Percentiles rank a stretch among this genome's conserved stretches.
These are phyloP conservation scores for Paradendryphiella salina DNA, from an alignment of 2,329 filamentous ascomycete species.

Conservation along the genomic window DNA sequence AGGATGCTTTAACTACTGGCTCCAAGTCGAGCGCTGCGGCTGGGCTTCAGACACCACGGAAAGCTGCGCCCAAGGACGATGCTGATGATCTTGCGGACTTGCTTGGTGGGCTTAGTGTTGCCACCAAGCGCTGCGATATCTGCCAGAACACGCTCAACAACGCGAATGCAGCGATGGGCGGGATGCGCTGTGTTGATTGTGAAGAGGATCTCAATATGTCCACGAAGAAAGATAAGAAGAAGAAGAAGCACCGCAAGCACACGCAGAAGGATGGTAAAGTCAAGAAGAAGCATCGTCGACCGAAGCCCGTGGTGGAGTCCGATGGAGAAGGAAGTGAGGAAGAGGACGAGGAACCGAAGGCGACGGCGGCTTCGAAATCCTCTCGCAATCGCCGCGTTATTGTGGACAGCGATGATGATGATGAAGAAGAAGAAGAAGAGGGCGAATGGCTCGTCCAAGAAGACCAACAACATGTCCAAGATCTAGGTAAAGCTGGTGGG, in stretches of 20 bases:
- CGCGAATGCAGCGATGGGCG: constrained; percentile 58
- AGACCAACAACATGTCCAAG: constrained; percentile 61
- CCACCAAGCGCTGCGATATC: constrained; percentile 77
- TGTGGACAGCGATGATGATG: constrained; percentile 68
- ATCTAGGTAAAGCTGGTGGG: constrained; percentile 78
- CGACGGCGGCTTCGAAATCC: constrained; percentile 18
- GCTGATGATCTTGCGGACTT: constrained; percentile 84
- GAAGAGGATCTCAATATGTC: constrained; percentile 69
- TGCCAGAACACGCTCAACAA: constrained; percentile 71
- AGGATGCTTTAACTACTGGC: constrained; percentile 75
- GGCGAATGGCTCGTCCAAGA: constrained; percentile 80
- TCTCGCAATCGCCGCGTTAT: constrained; percentile 52
- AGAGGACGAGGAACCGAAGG: constrained; percentile 19
- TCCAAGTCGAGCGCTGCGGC: constrained; percentile 48
- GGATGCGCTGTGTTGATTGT: constrained; percentile 72
- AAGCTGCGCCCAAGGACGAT: constrained; percentile 58
- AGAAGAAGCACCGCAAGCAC: constrained; percentile 54
- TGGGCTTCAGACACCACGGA: constrained; percentile 41
- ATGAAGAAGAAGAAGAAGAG: constrained; percentile 64
- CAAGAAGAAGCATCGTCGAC: constrained; percentile 42
- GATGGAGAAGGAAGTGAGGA: constrained; percentile 34
- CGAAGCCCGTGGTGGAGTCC: constrained; percentile 32
- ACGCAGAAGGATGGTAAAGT: constrained; percentile 31
- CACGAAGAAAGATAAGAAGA: constrained; percentile 43
- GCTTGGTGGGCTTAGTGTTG: constrained; percentile 80